Evolutionary conservation across 2,329 filamentous ascomycete species (phyloP).

Genomic region (Monosporascus sp.): DNA sequence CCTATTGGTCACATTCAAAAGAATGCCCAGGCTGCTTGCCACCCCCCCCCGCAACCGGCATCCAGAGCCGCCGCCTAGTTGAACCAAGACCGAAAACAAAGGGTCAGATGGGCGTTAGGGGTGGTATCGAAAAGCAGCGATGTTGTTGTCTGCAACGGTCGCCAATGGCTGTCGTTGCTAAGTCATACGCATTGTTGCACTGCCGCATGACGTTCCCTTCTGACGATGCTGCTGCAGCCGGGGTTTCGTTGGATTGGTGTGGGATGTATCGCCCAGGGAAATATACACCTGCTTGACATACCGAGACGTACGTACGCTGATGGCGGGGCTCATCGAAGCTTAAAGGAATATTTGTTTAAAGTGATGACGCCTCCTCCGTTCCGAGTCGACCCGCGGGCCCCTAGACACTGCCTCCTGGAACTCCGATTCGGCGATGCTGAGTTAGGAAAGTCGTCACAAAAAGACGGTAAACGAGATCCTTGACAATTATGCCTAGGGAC

Average conservation of each 20-base stretch:
- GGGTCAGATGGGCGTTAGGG: not conserved
- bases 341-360: not conserved
- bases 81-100: not conserved
- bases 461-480: not conserved
- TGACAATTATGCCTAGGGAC: not conserved
- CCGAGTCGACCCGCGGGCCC: not conserved
- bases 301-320: not conserved
- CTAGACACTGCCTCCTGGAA: not conserved
- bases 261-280: not conserved
- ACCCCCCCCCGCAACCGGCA: not conserved
- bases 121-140: not conserved
- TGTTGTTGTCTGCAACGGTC: not conserved
- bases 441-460: not conserved
- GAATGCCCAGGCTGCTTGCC: not conserved
- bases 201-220: not conserved
- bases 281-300: not conserved
- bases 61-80: not conserved
- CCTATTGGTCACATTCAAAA: not conserved
- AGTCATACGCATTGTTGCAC: not conserved
- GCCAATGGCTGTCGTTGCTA: not conserved
- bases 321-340: not conserved
- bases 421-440: not conserved
- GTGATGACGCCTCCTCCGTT: not conserved
- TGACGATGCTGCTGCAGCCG: not conserved
- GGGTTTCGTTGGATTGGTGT: not conserved